phyloP scores from a whole-genome alignment of 495 filamentous ascomycete species.

The Aspergillus steynii region DNA sequence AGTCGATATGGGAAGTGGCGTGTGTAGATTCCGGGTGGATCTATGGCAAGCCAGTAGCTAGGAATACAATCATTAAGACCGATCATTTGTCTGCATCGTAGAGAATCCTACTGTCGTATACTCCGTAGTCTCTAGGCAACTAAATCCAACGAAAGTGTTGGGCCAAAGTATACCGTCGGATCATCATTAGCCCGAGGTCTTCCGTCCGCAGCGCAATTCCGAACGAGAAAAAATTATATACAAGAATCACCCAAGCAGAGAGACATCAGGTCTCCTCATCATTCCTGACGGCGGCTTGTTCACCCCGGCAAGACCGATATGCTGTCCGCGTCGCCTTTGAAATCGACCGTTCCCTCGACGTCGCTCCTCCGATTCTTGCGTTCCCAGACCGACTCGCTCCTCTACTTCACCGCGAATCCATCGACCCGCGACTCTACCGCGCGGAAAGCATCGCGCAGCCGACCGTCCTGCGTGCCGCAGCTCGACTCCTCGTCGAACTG shows the following conservation, averaged over 20 bases:
- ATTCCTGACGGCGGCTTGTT: conserved; percentile 7
- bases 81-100: background rate
- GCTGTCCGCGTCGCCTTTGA: conserved; percentile 38
- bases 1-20: background rate
- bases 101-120: background rate
- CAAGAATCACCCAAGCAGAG: background rate
- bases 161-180: conserved; percentile 12
- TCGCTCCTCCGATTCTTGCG: conserved; percentile 62
- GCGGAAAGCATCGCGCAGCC: conserved; percentile 2
- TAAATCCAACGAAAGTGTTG: too few relatives aligned
- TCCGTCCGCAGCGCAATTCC: conserved; percentile 1
- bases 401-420: conserved; percentile 50
- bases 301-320: conserved; percentile 29
- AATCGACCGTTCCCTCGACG: conserved; percentile 54
- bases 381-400: conserved; percentile 55
- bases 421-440: conserved; percentile 25
- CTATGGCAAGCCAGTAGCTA: background rate
- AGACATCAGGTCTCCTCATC: background rate
- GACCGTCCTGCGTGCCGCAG: conserved; percentile 8
- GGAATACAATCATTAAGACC: background rate
- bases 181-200: conserved; percentile 17
- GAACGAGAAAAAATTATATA: conserved; percentile 7
- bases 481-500: conserved; percentile 27
- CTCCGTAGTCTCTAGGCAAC: too few relatives aligned
- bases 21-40: background rate